Evolutionary conservation across 495 filamentous ascomycete species (phyloP), one percentile per base, ranked within the genome.

Genomic region (Cercophora newfieldiana): DNA sequence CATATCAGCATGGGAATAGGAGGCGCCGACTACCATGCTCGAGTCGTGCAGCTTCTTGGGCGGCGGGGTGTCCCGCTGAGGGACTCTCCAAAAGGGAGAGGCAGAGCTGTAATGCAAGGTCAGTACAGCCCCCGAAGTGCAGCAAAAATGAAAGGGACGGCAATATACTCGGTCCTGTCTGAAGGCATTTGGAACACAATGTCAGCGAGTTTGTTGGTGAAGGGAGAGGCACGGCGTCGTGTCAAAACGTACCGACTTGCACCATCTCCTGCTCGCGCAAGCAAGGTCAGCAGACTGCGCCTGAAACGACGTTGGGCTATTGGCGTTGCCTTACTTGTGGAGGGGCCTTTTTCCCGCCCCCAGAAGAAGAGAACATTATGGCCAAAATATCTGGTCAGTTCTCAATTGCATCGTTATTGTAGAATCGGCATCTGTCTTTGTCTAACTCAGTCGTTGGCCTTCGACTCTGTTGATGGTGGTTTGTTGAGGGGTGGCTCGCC

Each of bases 1-100:
- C 70, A 97, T 92, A 79, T 96, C 93, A 31, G 93, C 91, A 79
- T 99, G 96, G 44, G 95, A 98, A 76, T 99, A 99, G 53, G 94
- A 89, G 60, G 95, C 95, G 61, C 95, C 95, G 50, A 97, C 89
- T n/a, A 99, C 91, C 37, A 92, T 86, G 64, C 84, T 89, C 26
- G 86, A 79, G 61, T 94, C 91, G 74, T 86, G 81, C 48, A 83
- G 87, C 72, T 83, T 89, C 68, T 77, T 81, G 57, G 80, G 78
- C 16, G 82, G 76, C 53, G 83, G 80, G 64, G 76, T 74, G 64
- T 86, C 82, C 67, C 77, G 77, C 50, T 78, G 78, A 59, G 79
- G 84, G 63, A 85, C 86, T 67, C 90, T 88, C 95, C 95, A 99
- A 78, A 99, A 99, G 1, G 95, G 92, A 65, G 95, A 94, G 68